Percentiles rank a stretch among this genome's conserved stretches.
phyloP scores from a whole-genome alignment of 306 rosid genomes.

The Potentilla sterilis region DNA sequence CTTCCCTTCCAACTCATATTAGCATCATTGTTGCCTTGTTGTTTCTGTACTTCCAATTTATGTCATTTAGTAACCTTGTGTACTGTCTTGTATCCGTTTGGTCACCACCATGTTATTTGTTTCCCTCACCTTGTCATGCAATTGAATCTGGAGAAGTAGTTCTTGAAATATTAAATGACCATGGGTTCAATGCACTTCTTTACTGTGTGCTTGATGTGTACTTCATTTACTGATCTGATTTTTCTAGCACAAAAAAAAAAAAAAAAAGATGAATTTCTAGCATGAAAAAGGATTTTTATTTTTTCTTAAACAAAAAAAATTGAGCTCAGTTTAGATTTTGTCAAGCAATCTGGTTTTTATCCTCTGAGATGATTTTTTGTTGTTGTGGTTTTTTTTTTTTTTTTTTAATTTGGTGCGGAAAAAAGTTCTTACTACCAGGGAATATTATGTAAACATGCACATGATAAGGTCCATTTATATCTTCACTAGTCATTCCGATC shows the following conservation, averaged over 20 bases:
- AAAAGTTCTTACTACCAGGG: neutral
- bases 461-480: neutral
- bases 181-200: neutral
- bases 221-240: neutral
- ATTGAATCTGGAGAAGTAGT: neutral
- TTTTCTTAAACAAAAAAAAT: too few relatives aligned
- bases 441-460: neutral
- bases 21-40: neutral
- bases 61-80: neutral
- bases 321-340: neutral
- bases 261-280: neutral
- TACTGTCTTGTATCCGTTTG: neutral
- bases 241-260: neutral
- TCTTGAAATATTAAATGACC: neutral
- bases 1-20: slow-evolving; percentile 2
- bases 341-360: neutral
- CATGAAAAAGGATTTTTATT: too few relatives aligned
- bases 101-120: neutral
- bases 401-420: neutral
- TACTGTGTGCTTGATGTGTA: neutral
- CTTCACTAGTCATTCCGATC: neutral
- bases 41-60: neutral
- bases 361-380: neutral
- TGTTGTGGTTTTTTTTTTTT: neutral
- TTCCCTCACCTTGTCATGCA: neutral